A percentile compares a stretch with the other conserved stretches of the same genome.
Evolutionary conservation across 345 rosid genomes (phyloP).

Genomic region (Hypericum androsaemum): DNA sequence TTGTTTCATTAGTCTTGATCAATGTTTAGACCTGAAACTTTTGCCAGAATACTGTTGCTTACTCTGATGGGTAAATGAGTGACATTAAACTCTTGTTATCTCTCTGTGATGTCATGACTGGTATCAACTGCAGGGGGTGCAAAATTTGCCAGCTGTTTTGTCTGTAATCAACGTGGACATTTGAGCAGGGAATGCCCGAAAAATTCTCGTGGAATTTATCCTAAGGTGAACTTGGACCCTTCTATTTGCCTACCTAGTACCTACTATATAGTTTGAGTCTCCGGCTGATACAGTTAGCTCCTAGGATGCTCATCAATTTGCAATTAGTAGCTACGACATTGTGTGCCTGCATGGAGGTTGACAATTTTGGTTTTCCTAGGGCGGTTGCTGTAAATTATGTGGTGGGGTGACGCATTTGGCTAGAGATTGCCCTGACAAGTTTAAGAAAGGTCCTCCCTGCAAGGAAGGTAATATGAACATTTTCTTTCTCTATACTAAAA

Average conservation of each 20-base stretch:
- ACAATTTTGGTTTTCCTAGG: constrained; percentile 30
- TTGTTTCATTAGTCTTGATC: no score
- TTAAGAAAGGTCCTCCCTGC: constrained; percentile 18
- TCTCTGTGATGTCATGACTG: background rate
- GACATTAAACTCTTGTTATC: background rate
- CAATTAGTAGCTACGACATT: background rate
- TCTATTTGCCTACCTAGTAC: background rate
- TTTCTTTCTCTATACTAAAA: constrained; percentile 8
- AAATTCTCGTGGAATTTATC: constrained; percentile 78
- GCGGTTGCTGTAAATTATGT: constrained; percentile 91
- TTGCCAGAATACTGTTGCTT: background rate
- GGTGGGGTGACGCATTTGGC: constrained; percentile 89
- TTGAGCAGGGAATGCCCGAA: constrained; percentile 87
- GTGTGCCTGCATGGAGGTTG: constrained; percentile 2
- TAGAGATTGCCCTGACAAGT: constrained; percentile 79
- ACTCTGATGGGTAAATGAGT: background rate
- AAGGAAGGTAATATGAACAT: constrained; percentile 27
- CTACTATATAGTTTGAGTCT: background rate
- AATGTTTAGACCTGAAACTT: no score
- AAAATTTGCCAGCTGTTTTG: constrained; percentile 77
- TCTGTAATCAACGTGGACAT: constrained; percentile 74
- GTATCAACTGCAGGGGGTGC: constrained; percentile 51
- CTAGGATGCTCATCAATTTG: background rate
- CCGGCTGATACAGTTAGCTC: no score
- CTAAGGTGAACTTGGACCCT: constrained; percentile 48